phyloP scores from a whole-genome alignment of 225 moss, liverwort and hornwort species.

The Thuidium tamariscinum region DNA sequence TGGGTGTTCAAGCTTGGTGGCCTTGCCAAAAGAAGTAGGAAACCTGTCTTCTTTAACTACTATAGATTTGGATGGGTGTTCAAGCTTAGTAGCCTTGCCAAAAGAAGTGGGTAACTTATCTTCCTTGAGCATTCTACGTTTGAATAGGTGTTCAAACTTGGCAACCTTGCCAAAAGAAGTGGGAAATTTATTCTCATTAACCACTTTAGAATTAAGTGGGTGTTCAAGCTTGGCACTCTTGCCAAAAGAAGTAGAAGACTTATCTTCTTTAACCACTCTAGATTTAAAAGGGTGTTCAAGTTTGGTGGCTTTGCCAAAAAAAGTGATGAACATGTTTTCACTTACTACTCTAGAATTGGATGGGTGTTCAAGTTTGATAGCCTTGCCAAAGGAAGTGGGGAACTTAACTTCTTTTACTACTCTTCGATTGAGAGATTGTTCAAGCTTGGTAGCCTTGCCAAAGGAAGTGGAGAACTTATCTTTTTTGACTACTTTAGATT shows the following conservation, averaged over 20 bases:
- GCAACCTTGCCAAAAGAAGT: too few species aligned
- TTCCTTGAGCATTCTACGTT: too few species aligned
- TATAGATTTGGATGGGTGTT: too few species aligned
- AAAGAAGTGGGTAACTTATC: too few species aligned
- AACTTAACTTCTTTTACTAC: not conserved
- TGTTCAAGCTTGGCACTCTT: not conserved
- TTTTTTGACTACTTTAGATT: not conserved
- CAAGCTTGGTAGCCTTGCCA: not conserved
- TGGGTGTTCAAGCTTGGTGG: too few species aligned
- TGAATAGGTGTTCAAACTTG: too few species aligned
- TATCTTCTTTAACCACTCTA: not conserved
- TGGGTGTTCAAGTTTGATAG: fast-evolving
- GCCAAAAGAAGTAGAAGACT: not conserved
- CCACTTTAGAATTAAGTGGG: fast-evolving
- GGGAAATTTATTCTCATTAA: too few species aligned
- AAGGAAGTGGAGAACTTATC: not conserved
- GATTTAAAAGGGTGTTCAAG: not conserved
- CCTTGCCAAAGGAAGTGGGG: not conserved
- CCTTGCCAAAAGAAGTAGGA: too few species aligned
- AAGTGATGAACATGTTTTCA: not conserved
- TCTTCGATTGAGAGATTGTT: not conserved
- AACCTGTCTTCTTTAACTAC: too few species aligned
- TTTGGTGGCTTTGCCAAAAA: not conserved
- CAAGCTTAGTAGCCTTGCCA: too few species aligned
- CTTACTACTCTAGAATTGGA: not conserved